Base-by-base conservation (phyloP, 192 early-diverging fungal genomes). In the Paraglomus occultum region DNA sequence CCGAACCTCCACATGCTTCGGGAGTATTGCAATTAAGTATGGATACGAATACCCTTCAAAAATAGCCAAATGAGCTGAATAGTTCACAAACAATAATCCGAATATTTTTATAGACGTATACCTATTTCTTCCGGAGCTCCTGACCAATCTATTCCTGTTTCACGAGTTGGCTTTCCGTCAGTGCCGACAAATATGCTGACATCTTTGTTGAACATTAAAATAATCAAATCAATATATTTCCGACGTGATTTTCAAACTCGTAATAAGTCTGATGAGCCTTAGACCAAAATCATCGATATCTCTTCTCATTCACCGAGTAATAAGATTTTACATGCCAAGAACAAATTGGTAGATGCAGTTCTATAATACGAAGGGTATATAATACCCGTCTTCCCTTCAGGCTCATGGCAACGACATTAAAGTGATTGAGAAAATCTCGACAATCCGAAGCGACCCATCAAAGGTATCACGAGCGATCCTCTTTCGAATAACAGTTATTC, bases 1-100 rank as follows among this genome's bases (percentile, higher is more conserved):
- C 71, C 92, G 85, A 14, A 98, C 91, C 73, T 95, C 92, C 0
- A 98, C 85, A 45, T 89, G 81, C 5, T 82, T 79, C 5, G 82
- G 75, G 43, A 90, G 65, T 43, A 92, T 84, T 7, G 83, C 90
- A 66, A 92, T 81, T 12, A 89, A 82, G 69, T 92, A 94, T 6
- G 91, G 91, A 39, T 84, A 74, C 4, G 84, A 89, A 52, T 82
- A 88, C 8, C 82, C 85, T 84, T 59, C 22, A 63, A 59, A 39
- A 10, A 54, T 17, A 55, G n/a, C 6, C 22, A 1, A 68, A 55
- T 68, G 0, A 68, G 39, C 45, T 15, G 6, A 23, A 20, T 31
- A 31, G 31, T 31, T 31, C 31, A 31, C 31, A 31, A 31, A 31
- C 38, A 38, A 44, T 68, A 45, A 55, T 45, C 10, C 9, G 6